Evolutionary conservation across 257 asterid species (phyloP), one percentile per base, ranked within the genome.

Genomic region (Solanum lignicaule): DNA sequence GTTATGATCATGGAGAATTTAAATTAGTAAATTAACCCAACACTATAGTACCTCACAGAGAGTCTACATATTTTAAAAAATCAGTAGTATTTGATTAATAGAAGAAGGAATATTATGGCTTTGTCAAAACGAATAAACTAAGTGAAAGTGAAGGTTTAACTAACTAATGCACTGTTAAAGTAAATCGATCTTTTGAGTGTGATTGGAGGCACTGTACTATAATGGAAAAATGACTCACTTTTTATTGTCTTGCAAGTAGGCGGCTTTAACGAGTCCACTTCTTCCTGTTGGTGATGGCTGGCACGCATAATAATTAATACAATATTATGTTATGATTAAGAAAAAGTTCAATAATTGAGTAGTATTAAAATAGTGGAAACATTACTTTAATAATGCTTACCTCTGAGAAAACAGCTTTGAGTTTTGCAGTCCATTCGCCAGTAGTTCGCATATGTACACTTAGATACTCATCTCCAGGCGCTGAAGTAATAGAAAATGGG

Each of bases 201-300:
- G 9, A 38, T 35, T 11, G 25, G 18, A 8, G 29, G 29, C 5
- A n/a, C 31, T n/a, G 6, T 14, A 23, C 4, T 41, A 46, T 46
- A 46, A 46, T 31, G 6, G 25, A 33, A 62, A 46, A 58, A 31
- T 7, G 85, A 88, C 96, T 92, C 89, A 95, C 99, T 94, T 91
- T 52, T 84, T 92, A 66, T 92, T 90, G 39, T 93, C 95, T 88
- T 91, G 92, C 75, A 91, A 89, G 58, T 4, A 85, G 86, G 92
- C 98, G 38, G 94, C 94, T 86, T 95, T 86, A n/a, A 95, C 94
- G 82, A 93, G 95, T 90, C 97, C 98, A 86, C 98, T 95, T 93
- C 91, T 94, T 11, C 98, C 98, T 8, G 88, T 94, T 12, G 94
- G 92, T 68, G 95, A 95, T 23, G 96, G 95, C 89, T 92, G 94